Base-by-base conservation (phyloP, 768 basidiomycete species). In the Naematelia encephala region DNA sequence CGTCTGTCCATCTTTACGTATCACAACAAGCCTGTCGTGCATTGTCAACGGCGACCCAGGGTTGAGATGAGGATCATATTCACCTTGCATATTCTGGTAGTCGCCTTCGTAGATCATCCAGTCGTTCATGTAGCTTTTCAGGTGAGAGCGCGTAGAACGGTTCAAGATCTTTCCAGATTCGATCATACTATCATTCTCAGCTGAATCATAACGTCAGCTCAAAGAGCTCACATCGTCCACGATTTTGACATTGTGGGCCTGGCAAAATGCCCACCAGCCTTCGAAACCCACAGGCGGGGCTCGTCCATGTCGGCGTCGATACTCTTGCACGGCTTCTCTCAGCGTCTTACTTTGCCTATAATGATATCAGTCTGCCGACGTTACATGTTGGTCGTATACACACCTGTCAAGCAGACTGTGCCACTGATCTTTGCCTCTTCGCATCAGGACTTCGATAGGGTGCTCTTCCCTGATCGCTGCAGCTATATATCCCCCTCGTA, bases 251-350 rank as follows among this genome's bases (percentile, higher is more conserved):
- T 83, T 78, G 76, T 90, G 83, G 56, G 84, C 79, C 76, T 82
- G 78, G 21, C 86, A 87, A 75, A 89, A 96, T 51, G 77, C 72
- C 85, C 87, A 94, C 93, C 94, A 97, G 22, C 82, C 78, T 70
- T 91, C 92, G 63, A 98, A 99, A 0, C 92, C 94, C 48, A 82
- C 84, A 0, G 94, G 93, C 13, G 94, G 94, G 26, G 84, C 78
- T 21, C 89, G 83, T 4, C 80, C 80, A 73, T 96, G 91, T 54
- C 94, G 80, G 52, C 82, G 78, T 60, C 79, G 83, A 78, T 99
- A 99, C 77, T 96, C 92, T 2, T 72, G 77, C 0, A 90, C 89
- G 0, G 93, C 94, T 19, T 84, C 84, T 29, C 79, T 79, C 26
- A 97, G 82, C 0, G 89, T 88, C 66, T 82, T 84, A 72, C 89